A percentile compares a stretch with the other conserved stretches of the same genome.
Conservation (phyloP, 768 basidiomycete species). For the Hygrophorus russula region DNA sequence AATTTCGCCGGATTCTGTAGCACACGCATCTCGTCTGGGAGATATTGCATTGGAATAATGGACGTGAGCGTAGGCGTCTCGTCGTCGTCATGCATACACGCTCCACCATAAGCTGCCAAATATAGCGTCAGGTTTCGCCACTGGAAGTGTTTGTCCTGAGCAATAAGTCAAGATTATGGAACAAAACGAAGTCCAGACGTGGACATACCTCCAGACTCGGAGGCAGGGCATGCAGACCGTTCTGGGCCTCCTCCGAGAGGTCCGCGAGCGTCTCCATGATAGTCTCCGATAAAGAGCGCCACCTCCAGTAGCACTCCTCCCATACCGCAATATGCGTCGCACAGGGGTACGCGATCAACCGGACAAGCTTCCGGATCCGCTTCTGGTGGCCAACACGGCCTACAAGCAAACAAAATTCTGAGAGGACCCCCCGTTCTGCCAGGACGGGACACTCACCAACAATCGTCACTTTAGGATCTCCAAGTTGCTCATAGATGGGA, state of each 20-base stretch:
- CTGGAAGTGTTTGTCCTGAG: constrained; percentile 60
- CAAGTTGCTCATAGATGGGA: constrained; percentile 68
- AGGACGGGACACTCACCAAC: constrained; percentile 42
- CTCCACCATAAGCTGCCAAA: constrained; percentile 62
- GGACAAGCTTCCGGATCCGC: constrained; percentile 61
- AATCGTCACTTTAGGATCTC: constrained; percentile 59
- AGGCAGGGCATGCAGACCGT: constrained; percentile 9
- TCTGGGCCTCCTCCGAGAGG: constrained; percentile 17
- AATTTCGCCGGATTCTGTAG: constrained; percentile 45
- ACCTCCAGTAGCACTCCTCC: constrained; percentile 74
- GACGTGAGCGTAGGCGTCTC: constrained; percentile 37
- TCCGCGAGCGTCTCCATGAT: constrained; percentile 31
- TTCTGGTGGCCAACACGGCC: constrained; percentile 77
- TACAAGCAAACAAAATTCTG: constrained; percentile 16
- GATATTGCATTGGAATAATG: constrained; percentile 41
- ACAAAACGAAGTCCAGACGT: not conserved
- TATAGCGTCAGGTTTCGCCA: constrained; percentile 83
- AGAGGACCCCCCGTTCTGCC: constrained; percentile 4
- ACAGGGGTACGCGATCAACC: constrained; percentile 49
- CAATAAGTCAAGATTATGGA: constrained; percentile 2
- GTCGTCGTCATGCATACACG: constrained; percentile 44
- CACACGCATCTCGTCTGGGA: constrained; percentile 69
- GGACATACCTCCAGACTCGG: constrained; percentile 2
- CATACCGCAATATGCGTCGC: constrained; percentile 70
- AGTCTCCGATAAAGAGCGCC: constrained; percentile 53